These are phyloP conservation scores for Candida xiaguanensis DNA, from an alignment of 805 yeast genomes.

Conservation along the genomic window DNA sequence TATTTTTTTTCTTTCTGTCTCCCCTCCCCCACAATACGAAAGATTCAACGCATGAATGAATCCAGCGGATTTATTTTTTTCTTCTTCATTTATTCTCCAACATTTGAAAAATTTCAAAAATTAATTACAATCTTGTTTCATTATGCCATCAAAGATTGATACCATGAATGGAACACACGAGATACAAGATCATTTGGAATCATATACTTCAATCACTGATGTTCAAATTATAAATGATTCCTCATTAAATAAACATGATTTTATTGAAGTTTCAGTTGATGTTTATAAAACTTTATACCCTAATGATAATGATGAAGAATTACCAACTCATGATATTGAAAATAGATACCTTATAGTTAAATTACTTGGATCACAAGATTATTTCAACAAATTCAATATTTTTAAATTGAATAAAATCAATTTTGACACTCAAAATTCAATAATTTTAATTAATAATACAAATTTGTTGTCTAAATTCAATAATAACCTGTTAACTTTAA, in stretches of 20 bases:
- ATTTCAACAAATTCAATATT: conserved; percentile 28
- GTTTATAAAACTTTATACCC: conserved; percentile 32
- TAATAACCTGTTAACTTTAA: conserved; percentile 39
- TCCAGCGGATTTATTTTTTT: conserved; percentile 6
- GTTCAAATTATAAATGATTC: conserved; percentile 32
- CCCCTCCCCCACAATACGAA: not conserved
- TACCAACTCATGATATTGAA: not conserved
- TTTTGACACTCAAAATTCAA: conserved; percentile 21
- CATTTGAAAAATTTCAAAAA: not conserved
- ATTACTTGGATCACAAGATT: conserved; percentile 38
- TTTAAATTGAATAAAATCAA: conserved; percentile 33
- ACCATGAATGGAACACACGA: not conserved
- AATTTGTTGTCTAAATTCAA: conserved; percentile 27
- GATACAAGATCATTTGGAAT: not conserved
- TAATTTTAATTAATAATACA: conserved; percentile 38
- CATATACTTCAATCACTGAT: conserved; percentile 21
- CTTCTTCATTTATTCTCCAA: conserved; percentile 2
- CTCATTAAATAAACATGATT: conserved; percentile 19
- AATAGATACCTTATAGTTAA: conserved; percentile 27
- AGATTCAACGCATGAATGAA: not conserved
- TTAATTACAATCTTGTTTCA: too few species aligned
- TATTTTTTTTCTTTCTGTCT: not conserved
- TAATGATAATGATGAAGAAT: conserved; percentile 6
- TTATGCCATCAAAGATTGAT: conserved; percentile 2
- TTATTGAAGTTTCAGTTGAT: conserved; percentile 31